phyloP scores from a whole-genome alignment of 2,329 filamentous ascomycete genomes.

The Samsoniella hepiali region DNA sequence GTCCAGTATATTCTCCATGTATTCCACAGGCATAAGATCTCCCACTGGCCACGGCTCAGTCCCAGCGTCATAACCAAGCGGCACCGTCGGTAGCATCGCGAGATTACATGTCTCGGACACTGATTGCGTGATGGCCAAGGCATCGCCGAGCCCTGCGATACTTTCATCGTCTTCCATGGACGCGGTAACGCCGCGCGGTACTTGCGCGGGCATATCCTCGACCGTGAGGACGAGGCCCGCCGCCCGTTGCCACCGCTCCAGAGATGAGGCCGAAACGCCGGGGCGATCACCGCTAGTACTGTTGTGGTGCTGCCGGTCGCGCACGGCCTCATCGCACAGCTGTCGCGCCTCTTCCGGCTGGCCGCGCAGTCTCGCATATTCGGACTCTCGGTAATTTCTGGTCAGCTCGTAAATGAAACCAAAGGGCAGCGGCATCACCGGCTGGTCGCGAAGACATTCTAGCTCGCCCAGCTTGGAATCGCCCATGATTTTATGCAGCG shows the following conservation, averaged over 20 bases:
- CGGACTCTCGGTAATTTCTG: slow-evolving; percentile 15
- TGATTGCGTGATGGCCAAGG: not conserved
- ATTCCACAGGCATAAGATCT: slow-evolving; percentile 7
- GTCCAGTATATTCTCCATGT: slow-evolving; percentile 14
- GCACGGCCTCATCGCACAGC: slow-evolving; percentile 12
- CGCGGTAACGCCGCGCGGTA: not conserved
- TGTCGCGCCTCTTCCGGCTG: slow-evolving; percentile 2
- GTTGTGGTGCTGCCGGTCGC: not conserved
- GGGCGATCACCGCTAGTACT: not conserved
- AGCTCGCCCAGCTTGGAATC: slow-evolving; percentile 18
- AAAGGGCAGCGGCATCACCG: slow-evolving; percentile 17
- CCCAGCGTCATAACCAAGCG: not conserved
- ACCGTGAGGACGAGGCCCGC: not conserved
- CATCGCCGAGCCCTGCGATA: not conserved
- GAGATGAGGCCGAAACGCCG: slow-evolving; percentile 18
- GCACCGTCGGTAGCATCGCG: not conserved
- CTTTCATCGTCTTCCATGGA: not conserved
- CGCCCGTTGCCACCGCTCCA: slow-evolving; percentile 5
- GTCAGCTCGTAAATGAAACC: slow-evolving; percentile 15
- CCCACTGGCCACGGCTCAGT: not conserved
- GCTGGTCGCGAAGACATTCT: slow-evolving; percentile 1
- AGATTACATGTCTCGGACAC: not conserved
- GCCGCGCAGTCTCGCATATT: slow-evolving; percentile 12
- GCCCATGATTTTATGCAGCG: slow-evolving; percentile 13
- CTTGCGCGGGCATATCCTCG: not conserved